These are phyloP conservation scores for Tripidium arundinaceum DNA, from an alignment of 202 grass and related monocot species.

Conservation along the genomic window DNA sequence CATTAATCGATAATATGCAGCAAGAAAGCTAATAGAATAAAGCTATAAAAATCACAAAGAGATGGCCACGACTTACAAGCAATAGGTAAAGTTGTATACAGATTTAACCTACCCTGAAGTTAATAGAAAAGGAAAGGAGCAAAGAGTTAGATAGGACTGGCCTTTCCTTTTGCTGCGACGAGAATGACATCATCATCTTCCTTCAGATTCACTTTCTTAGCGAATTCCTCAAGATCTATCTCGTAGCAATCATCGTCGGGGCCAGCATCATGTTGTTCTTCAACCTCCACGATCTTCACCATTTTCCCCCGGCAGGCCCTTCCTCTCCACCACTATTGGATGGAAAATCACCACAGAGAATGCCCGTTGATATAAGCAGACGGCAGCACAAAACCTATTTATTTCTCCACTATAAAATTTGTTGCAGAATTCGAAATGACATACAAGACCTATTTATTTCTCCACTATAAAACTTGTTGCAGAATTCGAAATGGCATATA, in stretches of 20 bases:
- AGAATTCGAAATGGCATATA: slow-evolving; percentile 31
- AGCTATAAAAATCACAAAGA: not conserved
- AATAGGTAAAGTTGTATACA: not conserved
- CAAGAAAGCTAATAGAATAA: not conserved
- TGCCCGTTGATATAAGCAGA: slow-evolving; percentile 25
- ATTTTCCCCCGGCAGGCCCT: not conserved
- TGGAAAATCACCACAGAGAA: not conserved
- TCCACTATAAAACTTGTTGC: not conserved
- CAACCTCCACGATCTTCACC: slow-evolving; percentile 28
- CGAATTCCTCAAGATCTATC: slow-evolving; percentile 42
- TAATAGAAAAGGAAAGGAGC: not conserved
- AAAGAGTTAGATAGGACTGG: not conserved
- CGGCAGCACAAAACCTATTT: not conserved
- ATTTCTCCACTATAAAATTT: too few relatives aligned
- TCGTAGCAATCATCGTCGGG: slow-evolving; percentile 56
- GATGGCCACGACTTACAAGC: not conserved
- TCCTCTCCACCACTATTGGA: not conserved
- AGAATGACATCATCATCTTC: slow-evolving; percentile 46
- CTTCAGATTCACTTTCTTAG: slow-evolving; percentile 30
- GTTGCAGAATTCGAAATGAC: too few relatives aligned
- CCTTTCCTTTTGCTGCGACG: slow-evolving; percentile 46
- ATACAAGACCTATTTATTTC: slow-evolving; percentile 9
- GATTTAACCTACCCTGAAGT: not conserved
- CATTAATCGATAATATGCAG: not conserved
- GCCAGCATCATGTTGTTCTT: not conserved